Evolutionary conservation across 2,329 filamentous ascomycete species (phyloP).

Genomic region (Epichloe elymi): DNA sequence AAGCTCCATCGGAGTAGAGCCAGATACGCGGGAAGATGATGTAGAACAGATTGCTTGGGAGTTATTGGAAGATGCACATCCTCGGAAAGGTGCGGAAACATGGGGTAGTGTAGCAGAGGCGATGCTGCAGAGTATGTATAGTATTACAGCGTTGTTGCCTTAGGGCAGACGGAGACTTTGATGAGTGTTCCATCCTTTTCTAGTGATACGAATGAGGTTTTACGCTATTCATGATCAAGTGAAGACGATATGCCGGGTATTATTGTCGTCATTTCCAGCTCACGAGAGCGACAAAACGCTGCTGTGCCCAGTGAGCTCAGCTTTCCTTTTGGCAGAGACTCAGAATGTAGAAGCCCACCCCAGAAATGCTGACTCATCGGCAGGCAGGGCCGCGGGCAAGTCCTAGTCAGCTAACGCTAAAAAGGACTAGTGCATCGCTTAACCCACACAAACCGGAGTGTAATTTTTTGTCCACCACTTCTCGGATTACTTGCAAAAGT

Average conservation of each 20-base stretch:
- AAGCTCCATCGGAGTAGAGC: not conserved
- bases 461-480: conserved; percentile 24
- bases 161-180: not conserved
- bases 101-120: conserved; percentile 20
- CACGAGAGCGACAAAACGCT: not conserved
- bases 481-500: conserved; percentile 10
- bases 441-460: conserved; percentile 24
- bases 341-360: not conserved
- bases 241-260: not conserved
- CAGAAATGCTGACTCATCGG: conserved; percentile 13
- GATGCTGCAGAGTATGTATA: conserved; percentile 15
- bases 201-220: too few relatives aligned
- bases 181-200: not conserved
- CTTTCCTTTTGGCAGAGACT: not conserved
- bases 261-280: not conserved
- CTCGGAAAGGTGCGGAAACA: conserved; percentile 11
- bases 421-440: conserved; percentile 21
- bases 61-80: conserved; percentile 15
- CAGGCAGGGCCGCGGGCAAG: conserved; percentile 17
- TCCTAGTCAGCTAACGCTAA: conserved; percentile 14
- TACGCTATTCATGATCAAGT: not conserved
- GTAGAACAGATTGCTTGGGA: conserved; percentile 22
- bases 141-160: conserved; percentile 12
- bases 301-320: too few relatives aligned
- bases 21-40: conserved; percentile 9